phyloP scores from a whole-genome alignment of 352 stramenopile genomes.

The Phytophthora foliorum region DNA sequence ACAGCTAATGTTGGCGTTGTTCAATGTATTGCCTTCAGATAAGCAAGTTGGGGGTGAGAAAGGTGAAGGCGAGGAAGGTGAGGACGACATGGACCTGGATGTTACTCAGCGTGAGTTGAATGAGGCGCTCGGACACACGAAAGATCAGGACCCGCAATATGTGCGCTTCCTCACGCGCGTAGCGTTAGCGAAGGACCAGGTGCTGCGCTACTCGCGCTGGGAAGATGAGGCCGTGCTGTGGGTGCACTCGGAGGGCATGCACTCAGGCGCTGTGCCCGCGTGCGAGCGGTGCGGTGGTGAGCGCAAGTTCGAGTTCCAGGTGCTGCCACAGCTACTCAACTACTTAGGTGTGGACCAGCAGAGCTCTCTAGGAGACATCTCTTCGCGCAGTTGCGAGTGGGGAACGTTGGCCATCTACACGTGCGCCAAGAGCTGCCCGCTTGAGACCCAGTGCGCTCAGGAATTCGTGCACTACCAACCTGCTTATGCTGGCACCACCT shows the following conservation, averaged over 20 bases:
- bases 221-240: constrained; percentile 87
- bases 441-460: constrained; percentile 59
- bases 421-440: constrained; percentile 90
- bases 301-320: constrained; percentile 95
- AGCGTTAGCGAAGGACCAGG: constrained; percentile 85
- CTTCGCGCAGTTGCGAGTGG: constrained; percentile 87
- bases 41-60: constrained; percentile 26
- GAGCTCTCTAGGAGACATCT: constrained; percentile 63
- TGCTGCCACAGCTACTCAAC: constrained; percentile 95
- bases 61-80: constrained; percentile 39
- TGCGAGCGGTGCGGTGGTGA: constrained; percentile 85
- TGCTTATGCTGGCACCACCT: constrained; percentile 59
- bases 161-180: constrained; percentile 86
- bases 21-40: constrained; percentile 1
- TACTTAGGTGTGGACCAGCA: constrained; percentile 88
- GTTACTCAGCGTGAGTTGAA: constrained; percentile 84
- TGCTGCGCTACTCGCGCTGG: constrained; percentile 93
- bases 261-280: constrained; percentile 55
- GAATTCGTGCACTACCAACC: constrained; percentile 86
- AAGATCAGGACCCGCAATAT: constrained; percentile 81
- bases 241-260: constrained; percentile 79
- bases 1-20: background rate
- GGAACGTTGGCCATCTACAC: constrained; percentile 94
- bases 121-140: constrained; percentile 64
- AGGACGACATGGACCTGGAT: constrained; percentile 83